A percentile compares a stretch with the other conserved stretches of the same genome.
Conservation (phyloP, 495 filamentous ascomycete species). For the Aspergillus saccharolyticus region DNA sequence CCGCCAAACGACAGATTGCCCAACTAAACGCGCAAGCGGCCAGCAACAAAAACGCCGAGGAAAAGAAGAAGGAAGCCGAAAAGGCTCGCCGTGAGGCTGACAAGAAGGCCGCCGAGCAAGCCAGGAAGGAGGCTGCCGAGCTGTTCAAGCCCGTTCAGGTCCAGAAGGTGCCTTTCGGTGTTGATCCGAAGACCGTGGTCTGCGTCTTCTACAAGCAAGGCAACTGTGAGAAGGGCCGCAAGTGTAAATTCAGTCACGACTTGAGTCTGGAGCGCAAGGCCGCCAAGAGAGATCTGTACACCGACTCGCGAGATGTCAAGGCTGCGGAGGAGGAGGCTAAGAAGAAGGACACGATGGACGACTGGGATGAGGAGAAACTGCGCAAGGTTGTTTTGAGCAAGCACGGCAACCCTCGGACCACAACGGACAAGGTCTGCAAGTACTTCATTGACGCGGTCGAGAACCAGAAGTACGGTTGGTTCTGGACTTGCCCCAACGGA, state of each 20-base stretch:
- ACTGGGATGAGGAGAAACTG: conserved; percentile 97
- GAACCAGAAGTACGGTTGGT: conserved; percentile 98
- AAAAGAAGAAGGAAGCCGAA: conserved; percentile 86
- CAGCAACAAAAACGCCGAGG: conserved; percentile 68
- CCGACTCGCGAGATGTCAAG: conserved; percentile 70
- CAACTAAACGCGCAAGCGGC: conserved; percentile 68
- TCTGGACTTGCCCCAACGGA: conserved; percentile 96
- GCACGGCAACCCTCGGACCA: conserved; percentile 93
- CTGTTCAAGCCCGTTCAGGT: conserved; percentile 92
- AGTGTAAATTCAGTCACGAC: conserved; percentile 98
- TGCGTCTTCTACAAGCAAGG: conserved; percentile 96
- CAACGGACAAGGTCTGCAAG: conserved; percentile 99
- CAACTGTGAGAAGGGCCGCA: conserved; percentile 92
- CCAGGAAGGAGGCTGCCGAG: conserved; percentile 70
- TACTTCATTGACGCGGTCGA: conserved; percentile 97
- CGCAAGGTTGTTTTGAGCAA: conserved; percentile 86
- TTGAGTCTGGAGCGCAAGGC: conserved; percentile 80
- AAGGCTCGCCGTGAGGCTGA: conserved; percentile 79
- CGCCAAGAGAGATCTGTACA: conserved; percentile 88
- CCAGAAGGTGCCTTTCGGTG: conserved; percentile 95
- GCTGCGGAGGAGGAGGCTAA: conserved; percentile 66
- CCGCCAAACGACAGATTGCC: conserved; percentile 82
- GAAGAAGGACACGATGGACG: conserved; percentile 86
- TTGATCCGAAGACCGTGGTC: conserved; percentile 97
- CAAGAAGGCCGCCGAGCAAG: conserved; percentile 79